These are phyloP conservation scores for Daldinia loculata DNA, from an alignment of 495 filamentous ascomycete species.

Conservation along the genomic window DNA sequence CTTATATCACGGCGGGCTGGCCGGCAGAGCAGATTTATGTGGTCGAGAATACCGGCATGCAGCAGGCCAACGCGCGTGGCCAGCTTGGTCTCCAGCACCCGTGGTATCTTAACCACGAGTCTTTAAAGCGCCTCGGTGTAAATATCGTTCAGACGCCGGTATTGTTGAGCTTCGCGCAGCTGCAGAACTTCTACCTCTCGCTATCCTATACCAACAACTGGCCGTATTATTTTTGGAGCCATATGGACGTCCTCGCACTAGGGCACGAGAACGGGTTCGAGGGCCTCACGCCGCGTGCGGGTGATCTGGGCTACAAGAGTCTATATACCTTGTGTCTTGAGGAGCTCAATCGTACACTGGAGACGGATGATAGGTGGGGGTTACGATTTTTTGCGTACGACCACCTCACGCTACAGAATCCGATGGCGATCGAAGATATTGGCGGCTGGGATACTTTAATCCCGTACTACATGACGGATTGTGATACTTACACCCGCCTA, in stretches of 20 bases:
- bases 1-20: constrained; percentile 70
- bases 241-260: constrained; percentile 63
- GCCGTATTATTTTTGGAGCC: constrained; percentile 65
- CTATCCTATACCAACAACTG: constrained; percentile 52
- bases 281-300: constrained; percentile 38
- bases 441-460: constrained; percentile 69
- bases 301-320: constrained; percentile 56
- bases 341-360: constrained; percentile 48
- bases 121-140: constrained; percentile 62
- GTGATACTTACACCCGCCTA: constrained; percentile 65
- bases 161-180: constrained; percentile 67
- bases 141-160: constrained; percentile 66
- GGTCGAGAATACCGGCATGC: constrained; percentile 70
- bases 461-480: constrained; percentile 69
- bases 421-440: constrained; percentile 59
- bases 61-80: constrained; percentile 62
- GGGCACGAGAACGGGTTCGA: constrained; percentile 54
- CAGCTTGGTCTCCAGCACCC: constrained; percentile 66
- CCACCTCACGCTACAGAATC: constrained; percentile 66
- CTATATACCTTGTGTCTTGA: constrained; percentile 61
- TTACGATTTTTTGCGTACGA: constrained; percentile 67
- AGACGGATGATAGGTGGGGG: constrained; percentile 55
- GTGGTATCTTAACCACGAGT: constrained; percentile 67
- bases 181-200: constrained; percentile 69
- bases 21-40: constrained; percentile 67